These are phyloP conservation scores for Lindgomyces ingoldianus DNA, from an alignment of 495 filamentous ascomycete genomes.

Conservation along the genomic window DNA sequence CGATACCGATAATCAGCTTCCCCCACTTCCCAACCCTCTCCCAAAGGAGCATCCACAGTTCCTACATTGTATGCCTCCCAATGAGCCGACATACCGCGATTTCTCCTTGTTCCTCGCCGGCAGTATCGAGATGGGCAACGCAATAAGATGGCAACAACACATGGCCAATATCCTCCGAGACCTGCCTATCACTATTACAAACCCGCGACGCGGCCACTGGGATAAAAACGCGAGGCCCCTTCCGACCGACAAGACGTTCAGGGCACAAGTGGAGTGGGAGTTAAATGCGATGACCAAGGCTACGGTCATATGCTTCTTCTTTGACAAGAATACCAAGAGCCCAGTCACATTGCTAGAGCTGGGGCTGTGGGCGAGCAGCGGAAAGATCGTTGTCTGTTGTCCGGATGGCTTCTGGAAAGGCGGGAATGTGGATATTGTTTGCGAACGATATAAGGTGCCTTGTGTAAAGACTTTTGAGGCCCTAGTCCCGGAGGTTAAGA, in stretches of 20 bases:
- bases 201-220: conserved; percentile 59
- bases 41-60: not conserved
- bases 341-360: conserved; percentile 57
- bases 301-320: conserved; percentile 58
- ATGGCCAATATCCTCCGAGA: conserved; percentile 11
- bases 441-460: conserved; percentile 48
- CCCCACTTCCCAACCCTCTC: conserved; percentile 2
- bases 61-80: conserved; percentile 14
- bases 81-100: not conserved
- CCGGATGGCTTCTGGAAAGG: conserved; percentile 56
- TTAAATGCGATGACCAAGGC: conserved; percentile 55
- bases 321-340: conserved; percentile 50
- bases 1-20: conserved; percentile 22
- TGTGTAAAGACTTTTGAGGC: conserved; percentile 44
- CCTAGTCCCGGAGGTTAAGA: conserved; percentile 27
- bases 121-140: conserved; percentile 38
- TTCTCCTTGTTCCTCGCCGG: conserved; percentile 38
- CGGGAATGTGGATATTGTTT: conserved; percentile 60
- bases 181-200: conserved; percentile 58
- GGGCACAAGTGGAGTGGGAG: conserved; percentile 61
- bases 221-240: conserved; percentile 55
- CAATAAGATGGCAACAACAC: conserved; percentile 29
- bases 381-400: conserved; percentile 56
- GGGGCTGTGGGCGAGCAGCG: conserved; percentile 51
- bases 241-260: conserved; percentile 48